These are phyloP conservation scores for Friedmanniomyces endolithicus DNA, from an alignment of 495 filamentous ascomycete species.

Conservation along the genomic window DNA sequence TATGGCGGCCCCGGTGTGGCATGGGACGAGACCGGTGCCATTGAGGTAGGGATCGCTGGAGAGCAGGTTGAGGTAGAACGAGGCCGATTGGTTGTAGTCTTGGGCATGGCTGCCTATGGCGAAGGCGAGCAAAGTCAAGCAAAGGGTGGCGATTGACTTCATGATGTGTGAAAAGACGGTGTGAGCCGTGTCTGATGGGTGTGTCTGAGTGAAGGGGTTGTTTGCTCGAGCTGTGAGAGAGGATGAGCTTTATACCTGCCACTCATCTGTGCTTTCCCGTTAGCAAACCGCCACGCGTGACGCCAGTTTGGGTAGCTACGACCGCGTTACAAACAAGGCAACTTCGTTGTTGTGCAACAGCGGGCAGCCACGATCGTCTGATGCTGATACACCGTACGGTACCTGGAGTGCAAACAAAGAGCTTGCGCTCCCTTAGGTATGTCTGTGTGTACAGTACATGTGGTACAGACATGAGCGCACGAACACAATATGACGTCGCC, in stretches of 20 bases:
- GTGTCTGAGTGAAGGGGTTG: background rate
- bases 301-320: background rate
- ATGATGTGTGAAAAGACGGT: background rate
- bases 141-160: background rate
- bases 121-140: background rate
- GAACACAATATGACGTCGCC: too few species aligned
- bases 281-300: background rate
- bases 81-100: constrained; percentile 24
- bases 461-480: too few species aligned
- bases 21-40: constrained; percentile 34
- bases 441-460: too few species aligned
- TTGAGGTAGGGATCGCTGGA: constrained; percentile 27
- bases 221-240: background rate
- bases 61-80: constrained; percentile 23
- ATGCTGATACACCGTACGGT: too few species aligned
- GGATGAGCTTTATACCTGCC: background rate
- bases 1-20: constrained; percentile 45
- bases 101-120: constrained; percentile 1
- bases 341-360: too few species aligned
- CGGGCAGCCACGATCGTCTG: too few species aligned
- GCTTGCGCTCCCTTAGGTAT: too few species aligned
- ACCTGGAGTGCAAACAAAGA: too few species aligned
- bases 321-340: background rate
- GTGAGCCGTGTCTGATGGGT: background rate
- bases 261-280: background rate